Evolutionary conservation across 441 rosid species (phyloP), one percentile per base, ranked within the genome.

Genomic region (Euphorbia schlechtendalii): DNA sequence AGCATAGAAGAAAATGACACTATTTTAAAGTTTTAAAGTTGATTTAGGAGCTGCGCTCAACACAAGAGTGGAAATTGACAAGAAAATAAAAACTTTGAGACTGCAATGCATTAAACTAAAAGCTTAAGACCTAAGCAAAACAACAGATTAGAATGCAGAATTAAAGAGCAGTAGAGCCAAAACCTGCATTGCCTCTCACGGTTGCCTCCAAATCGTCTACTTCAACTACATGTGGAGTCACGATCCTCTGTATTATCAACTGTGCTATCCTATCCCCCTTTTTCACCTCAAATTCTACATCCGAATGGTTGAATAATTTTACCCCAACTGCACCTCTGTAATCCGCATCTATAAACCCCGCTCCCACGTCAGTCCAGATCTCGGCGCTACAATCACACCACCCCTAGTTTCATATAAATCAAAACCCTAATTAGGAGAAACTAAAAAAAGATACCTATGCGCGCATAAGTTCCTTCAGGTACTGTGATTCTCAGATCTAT

Each of bases 401-500:
- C 34, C 34, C 3, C 3, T 32, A 32, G 6, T 32, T 32, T 6
- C 34, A 32, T 32, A 32, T 2, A 32, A 32, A 32, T 32, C 34
- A 6, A 32, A 32, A 3, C 3, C 34, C 3, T 32, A 3, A 32
- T 32, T 32, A 8, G 7, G 48, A 0, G 22, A 20, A 46, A n/a
- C n/a, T n/a, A n/a, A n/a, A n/a, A n/a, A n/a, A n/a, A 32, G 6
- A 32, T 73, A 87, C 95, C 99, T 49, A 90, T 76, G 0, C 99
- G 90, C 14, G 95, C 96, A 69, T 93, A 93, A 0, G 97, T 87
- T 64, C 97, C 93, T 75, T 82, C 86, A 0, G 93, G 84, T 0
- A 90, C 68, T 0, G 94, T 84, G 40, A 94, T 78, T 71, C 96
- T 86, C 14, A 94, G 80, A 78, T 89, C 96, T 0, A 96, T 94